These are phyloP conservation scores for Rhodamnia rubescens DNA, from an alignment of 345 rosid genomes.

Conservation along the genomic window DNA sequence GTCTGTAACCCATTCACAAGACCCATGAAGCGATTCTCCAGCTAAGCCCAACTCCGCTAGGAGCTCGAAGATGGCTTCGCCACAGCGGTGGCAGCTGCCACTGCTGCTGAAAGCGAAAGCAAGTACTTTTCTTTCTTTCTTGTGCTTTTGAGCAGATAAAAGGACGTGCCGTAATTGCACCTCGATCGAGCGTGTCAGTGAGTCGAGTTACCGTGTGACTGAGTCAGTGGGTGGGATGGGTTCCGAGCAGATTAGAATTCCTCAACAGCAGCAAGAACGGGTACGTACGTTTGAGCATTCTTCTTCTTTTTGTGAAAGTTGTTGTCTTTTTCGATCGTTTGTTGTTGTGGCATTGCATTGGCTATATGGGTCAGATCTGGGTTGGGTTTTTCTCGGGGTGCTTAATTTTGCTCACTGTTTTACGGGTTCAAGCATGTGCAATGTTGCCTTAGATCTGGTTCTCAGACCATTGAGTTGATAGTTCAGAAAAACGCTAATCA, in stretches of 20 bases:
- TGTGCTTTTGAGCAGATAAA: background rate
- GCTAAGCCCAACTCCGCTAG: background rate
- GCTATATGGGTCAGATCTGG: background rate
- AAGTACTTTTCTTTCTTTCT: background rate
- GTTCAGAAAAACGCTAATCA: background rate
- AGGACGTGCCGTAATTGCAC: background rate
- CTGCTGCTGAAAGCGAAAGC: background rate
- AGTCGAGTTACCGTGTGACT: background rate
- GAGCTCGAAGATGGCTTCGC: background rate
- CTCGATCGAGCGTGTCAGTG: background rate
- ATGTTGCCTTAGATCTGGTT: background rate
- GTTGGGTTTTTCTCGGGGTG: background rate
- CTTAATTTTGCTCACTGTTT: background rate
- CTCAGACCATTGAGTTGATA: background rate
- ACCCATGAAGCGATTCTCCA: background rate
- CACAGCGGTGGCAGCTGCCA: background rate
- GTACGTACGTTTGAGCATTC: constrained; percentile 16
- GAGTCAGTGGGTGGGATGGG: constrained; percentile 17
- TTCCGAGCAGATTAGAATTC: constrained; percentile 52
- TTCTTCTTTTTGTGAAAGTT: background rate
- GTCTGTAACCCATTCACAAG: background rate
- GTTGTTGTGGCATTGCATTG: background rate
- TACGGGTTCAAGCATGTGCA: background rate
- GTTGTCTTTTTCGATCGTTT: background rate
- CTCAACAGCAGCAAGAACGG: constrained; percentile 37